phyloP scores from a whole-genome alignment of 2,329 filamentous ascomycete species.

The Pseudonectria buxi region DNA sequence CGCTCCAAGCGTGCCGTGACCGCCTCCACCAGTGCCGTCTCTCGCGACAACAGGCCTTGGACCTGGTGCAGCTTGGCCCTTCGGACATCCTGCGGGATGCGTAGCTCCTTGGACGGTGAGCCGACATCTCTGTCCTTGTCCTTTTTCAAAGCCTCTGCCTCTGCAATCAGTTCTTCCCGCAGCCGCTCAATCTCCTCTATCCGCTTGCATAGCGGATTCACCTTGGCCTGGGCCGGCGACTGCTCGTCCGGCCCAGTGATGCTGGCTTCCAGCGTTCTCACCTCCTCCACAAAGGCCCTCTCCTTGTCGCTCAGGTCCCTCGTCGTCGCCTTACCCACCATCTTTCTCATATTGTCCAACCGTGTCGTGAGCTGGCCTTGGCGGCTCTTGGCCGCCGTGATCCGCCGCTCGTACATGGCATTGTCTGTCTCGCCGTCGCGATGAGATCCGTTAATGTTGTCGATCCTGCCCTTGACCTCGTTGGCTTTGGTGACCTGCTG shows the following conservation, averaged over 20 bases:
- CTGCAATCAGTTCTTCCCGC: conserved; percentile 45
- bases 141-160: conserved; percentile 41
- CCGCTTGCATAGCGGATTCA: conserved; percentile 49
- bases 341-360: conserved; percentile 50
- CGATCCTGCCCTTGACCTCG: conserved; percentile 59
- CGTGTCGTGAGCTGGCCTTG: conserved; percentile 52
- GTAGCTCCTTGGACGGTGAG: conserved; percentile 34
- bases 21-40: conserved; percentile 62
- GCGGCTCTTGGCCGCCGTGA: conserved; percentile 46
- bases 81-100: conserved; percentile 54
- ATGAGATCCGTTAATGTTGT: conserved; percentile 47
- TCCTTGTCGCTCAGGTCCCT: conserved; percentile 40
- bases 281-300: conserved; percentile 39
- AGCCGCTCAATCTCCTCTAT: conserved; percentile 50
- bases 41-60: conserved; percentile 55
- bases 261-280: conserved; percentile 48
- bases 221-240: conserved; percentile 28
- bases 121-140: conserved; percentile 19
- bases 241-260: conserved; percentile 32
- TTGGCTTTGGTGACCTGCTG: conserved; percentile 61
- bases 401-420: conserved; percentile 51
- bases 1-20: conserved; percentile 56
- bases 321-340: conserved; percentile 34
- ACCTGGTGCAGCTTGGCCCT: conserved; percentile 59
- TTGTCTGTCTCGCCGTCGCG: conserved; percentile 47